These are phyloP conservation scores for Plasmopara halstedii DNA, from an alignment of 352 stramenopile genomes.

Conservation along the genomic window DNA sequence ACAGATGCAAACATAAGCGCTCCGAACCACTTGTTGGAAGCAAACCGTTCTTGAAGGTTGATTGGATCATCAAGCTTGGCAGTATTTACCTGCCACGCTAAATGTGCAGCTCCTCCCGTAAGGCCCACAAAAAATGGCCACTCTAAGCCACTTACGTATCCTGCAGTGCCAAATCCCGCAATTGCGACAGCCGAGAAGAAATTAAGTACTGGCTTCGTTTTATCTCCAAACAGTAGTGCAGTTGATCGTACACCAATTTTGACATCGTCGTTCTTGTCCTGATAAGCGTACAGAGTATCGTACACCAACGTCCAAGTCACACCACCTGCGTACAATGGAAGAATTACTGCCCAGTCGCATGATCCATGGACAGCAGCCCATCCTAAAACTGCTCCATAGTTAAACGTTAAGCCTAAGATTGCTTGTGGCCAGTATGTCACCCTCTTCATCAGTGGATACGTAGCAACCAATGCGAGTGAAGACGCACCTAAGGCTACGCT, in stretches of 20 bases:
- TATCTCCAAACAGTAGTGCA: conserved; percentile 92
- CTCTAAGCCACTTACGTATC: conserved; percentile 74
- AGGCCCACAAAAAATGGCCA: conserved; percentile 89
- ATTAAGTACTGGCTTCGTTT: conserved; percentile 91
- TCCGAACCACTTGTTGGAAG: conserved; percentile 90
- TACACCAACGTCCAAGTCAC: conserved; percentile 99
- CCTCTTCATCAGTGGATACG: conserved; percentile 98
- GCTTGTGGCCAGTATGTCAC: conserved; percentile 97
- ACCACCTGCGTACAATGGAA: conserved; percentile 91
- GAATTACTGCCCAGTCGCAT: conserved; percentile 80
- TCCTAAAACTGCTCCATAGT: conserved; percentile 96
- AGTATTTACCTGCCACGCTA: conserved; percentile 96
- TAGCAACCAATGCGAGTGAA: conserved; percentile 90
- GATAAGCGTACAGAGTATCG: conserved; percentile 98
- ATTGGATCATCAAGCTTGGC: conserved; percentile 91
- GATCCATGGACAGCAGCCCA: conserved; percentile 84
- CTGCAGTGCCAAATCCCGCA: conserved; percentile 53
- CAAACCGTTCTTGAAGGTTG: conserved; percentile 92
- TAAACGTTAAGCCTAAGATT: conserved; percentile 97
- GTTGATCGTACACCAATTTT: conserved; percentile 95
- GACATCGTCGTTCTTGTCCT: conserved; percentile 96
- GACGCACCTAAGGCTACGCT: conserved; percentile 90
- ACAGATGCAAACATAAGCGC: conserved; percentile 79
- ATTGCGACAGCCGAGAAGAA: conserved; percentile 67
- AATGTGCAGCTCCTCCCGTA: conserved; percentile 80